A percentile compares a stretch with the other conserved stretches of the same genome.
Conservation (phyloP, 176 grass and related monocot species). For the Hyparrhenia diplandra region DNA sequence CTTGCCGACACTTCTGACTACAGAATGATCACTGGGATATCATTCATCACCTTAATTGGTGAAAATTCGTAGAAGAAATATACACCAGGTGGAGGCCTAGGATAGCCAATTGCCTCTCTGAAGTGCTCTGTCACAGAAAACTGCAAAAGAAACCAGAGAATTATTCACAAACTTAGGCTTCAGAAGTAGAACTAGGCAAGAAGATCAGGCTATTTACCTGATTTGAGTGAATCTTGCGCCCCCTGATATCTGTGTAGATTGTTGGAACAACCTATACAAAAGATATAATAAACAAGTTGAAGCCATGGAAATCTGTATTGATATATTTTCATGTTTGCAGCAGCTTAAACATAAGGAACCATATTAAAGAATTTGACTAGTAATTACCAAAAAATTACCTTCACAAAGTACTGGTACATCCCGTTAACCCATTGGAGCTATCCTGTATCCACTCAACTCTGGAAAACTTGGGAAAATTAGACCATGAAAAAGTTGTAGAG, state of each 20-base stretch:
- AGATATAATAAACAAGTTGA: neutral
- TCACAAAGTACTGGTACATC: conserved; percentile 99
- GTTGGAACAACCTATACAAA: conserved; percentile 92
- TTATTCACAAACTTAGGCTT: conserved; percentile 29
- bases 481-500: conserved; percentile 27
- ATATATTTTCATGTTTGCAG: neutral
- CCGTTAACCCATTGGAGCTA: conserved; percentile 53
- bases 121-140: conserved; percentile 99
- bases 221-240: conserved; percentile 92
- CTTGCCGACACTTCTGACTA: neutral
- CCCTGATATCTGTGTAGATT: conserved; percentile 93
- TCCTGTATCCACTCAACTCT: conserved; percentile 89
- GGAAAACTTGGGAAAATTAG: conserved; percentile 34
- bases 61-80: conserved; percentile 99
- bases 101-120: conserved; percentile 88
- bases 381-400: conserved; percentile 49
- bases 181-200: conserved; percentile 15
- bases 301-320: neutral
- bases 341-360: neutral
- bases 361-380: neutral
- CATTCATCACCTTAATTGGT: conserved; percentile 74
- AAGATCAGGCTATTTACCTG: conserved; percentile 52
- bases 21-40: neutral
- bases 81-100: conserved; percentile 77
- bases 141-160: conserved; percentile 53